phyloP scores from a whole-genome alignment of 371 early-diverging fungal species.

The Apophysomyces sp. region DNA sequence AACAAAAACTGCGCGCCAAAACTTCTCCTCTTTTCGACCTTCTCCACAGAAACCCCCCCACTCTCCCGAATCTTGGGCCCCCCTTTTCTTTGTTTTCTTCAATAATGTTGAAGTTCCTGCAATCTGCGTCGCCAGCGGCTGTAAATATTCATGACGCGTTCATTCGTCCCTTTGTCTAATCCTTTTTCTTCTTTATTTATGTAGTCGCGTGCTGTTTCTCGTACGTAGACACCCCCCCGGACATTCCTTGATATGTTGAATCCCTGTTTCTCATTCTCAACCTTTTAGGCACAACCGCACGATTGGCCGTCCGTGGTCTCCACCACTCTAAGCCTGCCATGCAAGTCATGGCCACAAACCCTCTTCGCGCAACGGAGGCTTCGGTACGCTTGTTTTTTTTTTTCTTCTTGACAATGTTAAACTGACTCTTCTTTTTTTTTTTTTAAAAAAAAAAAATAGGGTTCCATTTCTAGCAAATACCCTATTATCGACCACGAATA shows the following conservation, averaged over 20 bases:
- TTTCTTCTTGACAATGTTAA: neutral
- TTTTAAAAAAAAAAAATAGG: slow-evolving; percentile 28
- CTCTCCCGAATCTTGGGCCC: slow-evolving; percentile 1
- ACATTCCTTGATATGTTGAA: neutral
- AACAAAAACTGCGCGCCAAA: neutral
- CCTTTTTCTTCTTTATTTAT: neutral
- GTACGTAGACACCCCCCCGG: neutral
- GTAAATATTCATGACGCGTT: slow-evolving; percentile 7
- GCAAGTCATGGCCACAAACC: slow-evolving; percentile 71
- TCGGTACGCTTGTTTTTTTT: slow-evolving; percentile 38
- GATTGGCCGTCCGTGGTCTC: slow-evolving; percentile 44
- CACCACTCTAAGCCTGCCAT: slow-evolving; percentile 64
- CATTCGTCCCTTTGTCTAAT: neutral
- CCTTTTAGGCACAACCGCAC: slow-evolving; percentile 7
- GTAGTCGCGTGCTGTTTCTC: neutral
- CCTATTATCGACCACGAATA: slow-evolving; percentile 96
- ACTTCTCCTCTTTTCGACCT: neutral
- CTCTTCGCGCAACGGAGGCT: slow-evolving; percentile 72
- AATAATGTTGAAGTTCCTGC: slow-evolving; percentile 22
- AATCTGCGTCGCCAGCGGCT: slow-evolving; percentile 20
- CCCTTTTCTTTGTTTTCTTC: slow-evolving; percentile 3
- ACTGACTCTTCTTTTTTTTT: slow-evolving; percentile 17
- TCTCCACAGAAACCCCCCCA: neutral
- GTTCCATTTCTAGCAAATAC: slow-evolving; percentile 73
- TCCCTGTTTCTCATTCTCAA: no score